Evolutionary conservation across 2,329 filamentous ascomycete species (phyloP).

Genomic region (Alternaria panax): DNA sequence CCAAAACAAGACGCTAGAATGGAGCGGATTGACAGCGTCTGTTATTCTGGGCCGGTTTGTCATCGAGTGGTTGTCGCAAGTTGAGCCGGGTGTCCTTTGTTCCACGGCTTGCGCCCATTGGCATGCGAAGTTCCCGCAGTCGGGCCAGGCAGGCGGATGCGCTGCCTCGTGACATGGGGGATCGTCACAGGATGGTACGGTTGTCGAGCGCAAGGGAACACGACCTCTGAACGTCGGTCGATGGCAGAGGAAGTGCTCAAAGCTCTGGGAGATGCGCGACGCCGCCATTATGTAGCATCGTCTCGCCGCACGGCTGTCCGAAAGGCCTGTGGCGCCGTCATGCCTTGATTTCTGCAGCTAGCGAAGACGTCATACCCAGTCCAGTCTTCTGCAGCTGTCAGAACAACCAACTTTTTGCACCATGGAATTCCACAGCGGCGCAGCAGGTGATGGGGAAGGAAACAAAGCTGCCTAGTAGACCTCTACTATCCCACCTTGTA

Average conservation of each 20-base stretch:
- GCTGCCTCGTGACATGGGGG: constrained; percentile 35
- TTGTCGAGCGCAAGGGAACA: constrained; percentile 51
- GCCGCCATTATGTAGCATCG: constrained; percentile 43
- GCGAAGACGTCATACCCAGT: constrained; percentile 31
- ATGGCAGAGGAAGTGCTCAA: constrained; percentile 49
- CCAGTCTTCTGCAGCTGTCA: not conserved
- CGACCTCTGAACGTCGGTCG: constrained; percentile 43
- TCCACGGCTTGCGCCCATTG: constrained; percentile 49
- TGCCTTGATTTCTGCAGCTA: constrained; percentile 45
- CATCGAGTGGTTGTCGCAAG: constrained; percentile 41
- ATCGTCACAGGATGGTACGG: constrained; percentile 29
- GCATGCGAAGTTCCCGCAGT: constrained; percentile 32
- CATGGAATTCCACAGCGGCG: not conserved
- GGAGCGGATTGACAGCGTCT: constrained; percentile 25
- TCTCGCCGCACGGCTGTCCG: constrained; percentile 29
- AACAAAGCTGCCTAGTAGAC: not conserved
- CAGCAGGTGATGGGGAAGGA: not conserved
- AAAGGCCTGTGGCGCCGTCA: constrained; percentile 28
- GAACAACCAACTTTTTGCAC: not conserved
- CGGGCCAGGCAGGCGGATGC: constrained; percentile 31
- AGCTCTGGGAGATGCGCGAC: constrained; percentile 29
- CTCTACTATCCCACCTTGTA: no score
- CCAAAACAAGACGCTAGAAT: constrained; percentile 46
- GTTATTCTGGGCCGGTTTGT: constrained; percentile 41
- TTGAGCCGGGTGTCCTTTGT: constrained; percentile 45